Evolutionary conservation across 1,284 basidiomycete genomes (phyloP), one percentile per base, ranked within the genome.

Genomic region (Cerioporus squamosus): DNA sequence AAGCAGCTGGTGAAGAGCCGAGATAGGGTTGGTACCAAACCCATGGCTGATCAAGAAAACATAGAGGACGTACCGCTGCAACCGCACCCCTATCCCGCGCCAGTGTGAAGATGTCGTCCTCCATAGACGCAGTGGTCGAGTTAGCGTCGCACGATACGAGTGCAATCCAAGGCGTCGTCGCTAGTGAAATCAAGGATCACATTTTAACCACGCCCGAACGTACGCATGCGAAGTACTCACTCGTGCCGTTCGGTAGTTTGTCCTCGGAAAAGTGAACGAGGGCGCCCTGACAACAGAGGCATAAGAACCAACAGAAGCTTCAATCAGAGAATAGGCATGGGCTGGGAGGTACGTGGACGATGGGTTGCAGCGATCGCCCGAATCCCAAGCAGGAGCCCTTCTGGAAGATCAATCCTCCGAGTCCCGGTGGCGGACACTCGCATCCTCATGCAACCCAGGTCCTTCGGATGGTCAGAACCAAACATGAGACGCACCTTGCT

Each of bases 141-240:
- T 94, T 93, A 53, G 71, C 69, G 68, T 95, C 93, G 72, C 94
- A 96, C 12, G 85, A 84, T 47, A 96, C 84, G 66, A 94, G 82
- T 5, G 94, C 94, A 62, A 96, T 91, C 93, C 93, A 96, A 7
- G 94, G 93, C 0, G 93, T 92, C 2, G 76, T 81, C 26, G 84
- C 90, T 92, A 22, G 9, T 20, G 18, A 9, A 15, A n/a, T 43
- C 8, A 22, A 42, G 40, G 10, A 51, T 22, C 38, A 44, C 47
- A 45, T 12, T n/a, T n/a, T n/a, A n/a, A n/a, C n/a, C n/a, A n/a
- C n/a, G n/a, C n/a, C n/a, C n/a, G n/a, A n/a, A n/a, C n/a, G 15
- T 15, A 6, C 8, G 31, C 22, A 48, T 17, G 53, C 59, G n/a
- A 26, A 60, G 57, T 36, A 79, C 79, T 77, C 59, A 73, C 67